Conservation (phyloP, 148 eudicot species). For the Fagopyrum homotropicum region DNA sequence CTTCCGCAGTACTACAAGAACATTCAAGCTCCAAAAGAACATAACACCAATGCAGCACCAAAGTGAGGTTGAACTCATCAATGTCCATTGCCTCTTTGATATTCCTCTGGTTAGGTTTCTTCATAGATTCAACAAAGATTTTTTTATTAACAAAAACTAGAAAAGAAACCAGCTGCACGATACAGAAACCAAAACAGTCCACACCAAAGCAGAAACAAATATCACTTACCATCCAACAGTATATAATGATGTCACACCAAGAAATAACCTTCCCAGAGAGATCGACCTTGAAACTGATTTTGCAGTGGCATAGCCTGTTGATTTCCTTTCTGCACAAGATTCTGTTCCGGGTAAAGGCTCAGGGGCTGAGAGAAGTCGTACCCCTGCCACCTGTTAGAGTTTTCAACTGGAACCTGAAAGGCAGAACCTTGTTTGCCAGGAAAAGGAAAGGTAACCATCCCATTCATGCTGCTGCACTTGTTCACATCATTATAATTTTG, state of each 20-base stretch:
- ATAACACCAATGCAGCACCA: conserved; percentile 54
- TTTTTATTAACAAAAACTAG: neutral
- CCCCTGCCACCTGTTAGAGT: conserved; percentile 45
- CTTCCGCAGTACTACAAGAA: conserved; percentile 75
- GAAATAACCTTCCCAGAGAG: conserved; percentile 70
- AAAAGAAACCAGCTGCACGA: neutral
- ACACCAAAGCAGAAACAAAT: neutral
- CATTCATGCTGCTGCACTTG: conserved; percentile 40
- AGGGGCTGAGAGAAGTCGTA: conserved; percentile 38
- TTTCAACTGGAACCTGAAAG: conserved; percentile 35
- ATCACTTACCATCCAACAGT: conserved; percentile 29
- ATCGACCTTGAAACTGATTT: conserved; percentile 70
- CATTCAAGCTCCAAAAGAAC: conserved; percentile 67
- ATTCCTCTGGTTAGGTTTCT: conserved; percentile 33
- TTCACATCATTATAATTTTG: conserved; percentile 27
- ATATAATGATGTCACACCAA: conserved; percentile 62
- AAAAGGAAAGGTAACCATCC: conserved; percentile 64
- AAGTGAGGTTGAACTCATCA: conserved; percentile 43
- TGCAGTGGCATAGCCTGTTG: conserved; percentile 43
- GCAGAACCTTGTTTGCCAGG: conserved; percentile 83
- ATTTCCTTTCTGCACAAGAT: conserved; percentile 34
- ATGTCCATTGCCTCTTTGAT: conserved; percentile 41
- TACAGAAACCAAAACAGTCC: neutral
- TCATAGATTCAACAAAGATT: conserved; percentile 9
- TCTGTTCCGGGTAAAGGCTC: conserved; percentile 43